Evolutionary conservation across 306 rosid genomes (phyloP).

Genomic region (Lablab purpureus): DNA sequence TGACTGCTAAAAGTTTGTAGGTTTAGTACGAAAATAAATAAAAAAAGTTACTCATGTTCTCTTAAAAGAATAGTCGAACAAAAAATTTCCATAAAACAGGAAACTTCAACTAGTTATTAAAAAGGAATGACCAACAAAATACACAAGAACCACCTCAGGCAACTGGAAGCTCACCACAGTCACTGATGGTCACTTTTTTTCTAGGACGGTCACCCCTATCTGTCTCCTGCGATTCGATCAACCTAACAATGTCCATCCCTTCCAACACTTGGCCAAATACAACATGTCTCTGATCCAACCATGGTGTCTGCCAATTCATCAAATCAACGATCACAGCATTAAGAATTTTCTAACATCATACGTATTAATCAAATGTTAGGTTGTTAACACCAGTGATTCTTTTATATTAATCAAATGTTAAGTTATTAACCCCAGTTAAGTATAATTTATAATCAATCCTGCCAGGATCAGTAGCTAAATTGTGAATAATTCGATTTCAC

Average conservation of each 20-base stretch:
- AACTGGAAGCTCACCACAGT: slow-evolving; percentile 86
- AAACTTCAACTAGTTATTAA: slow-evolving; percentile 10
- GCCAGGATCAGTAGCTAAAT: not conserved
- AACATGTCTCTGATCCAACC: slow-evolving; percentile 96
- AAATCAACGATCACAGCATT: slow-evolving; percentile 22
- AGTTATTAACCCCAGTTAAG: not conserved
- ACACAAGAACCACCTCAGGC: slow-evolving; percentile 55
- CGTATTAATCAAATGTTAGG: slow-evolving; percentile 14
- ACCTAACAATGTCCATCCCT: slow-evolving; percentile 81
- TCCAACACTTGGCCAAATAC: slow-evolving; percentile 99
- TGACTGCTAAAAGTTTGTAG: slow-evolving; percentile 28
- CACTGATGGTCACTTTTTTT: slow-evolving; percentile 85
- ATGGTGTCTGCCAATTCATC: slow-evolving; percentile 76
- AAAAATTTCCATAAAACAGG: slow-evolving; percentile 20
- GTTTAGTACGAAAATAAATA: slow-evolving; percentile 30
- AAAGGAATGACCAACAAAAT: slow-evolving; percentile 5
- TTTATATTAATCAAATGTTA: slow-evolving; percentile 15
- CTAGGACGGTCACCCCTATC: slow-evolving; percentile 94
- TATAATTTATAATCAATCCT: not conserved
- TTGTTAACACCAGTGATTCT: not conserved
- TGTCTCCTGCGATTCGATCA: slow-evolving; percentile 86
- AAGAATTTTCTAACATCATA: not conserved
- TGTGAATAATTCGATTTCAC: not conserved
- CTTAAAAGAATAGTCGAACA: slow-evolving; percentile 35
- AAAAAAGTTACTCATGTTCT: slow-evolving; percentile 33